Evolutionary conservation across 768 basidiomycete species (phyloP), one percentile per base, ranked within the genome.

Genomic region (Mycena capillaripes): DNA sequence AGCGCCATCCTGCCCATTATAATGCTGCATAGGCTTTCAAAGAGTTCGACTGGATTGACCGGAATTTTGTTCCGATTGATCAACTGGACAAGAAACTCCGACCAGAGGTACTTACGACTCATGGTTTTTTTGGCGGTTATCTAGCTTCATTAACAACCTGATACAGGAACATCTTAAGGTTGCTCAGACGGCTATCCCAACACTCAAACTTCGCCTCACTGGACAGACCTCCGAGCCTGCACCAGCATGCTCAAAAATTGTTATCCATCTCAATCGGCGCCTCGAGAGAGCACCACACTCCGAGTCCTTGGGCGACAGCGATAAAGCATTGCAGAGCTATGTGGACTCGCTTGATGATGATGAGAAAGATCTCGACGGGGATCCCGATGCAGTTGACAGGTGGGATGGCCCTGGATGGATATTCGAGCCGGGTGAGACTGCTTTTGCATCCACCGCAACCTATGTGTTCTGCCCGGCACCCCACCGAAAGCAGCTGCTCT

Each of bases 381-480:
- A 65, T 21, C 52, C 32, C 6, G 48, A 52, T 17, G 48, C 48
- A 3, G 29, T 53, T 16, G 63, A 65, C 36, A 27, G 48, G 11
- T 52, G 42, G 42, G 76, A 76, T 63, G 78, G 66, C 2, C 77
- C 78, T 16, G 76, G 75, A 48, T 78, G 71, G 69, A 42, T 69
- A 21, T 78, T 78, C 48, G 77, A 79, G 42, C 70, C 66, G 2
- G 74, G 72, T 0, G 77, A 77, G 68, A 65, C 55, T 61, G 36
- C 52, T 7, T 71, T 66, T 27, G 64, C 62, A 27, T 17, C 59
- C 16, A 61, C 71, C 44, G 42, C 67, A 23, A 59, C 52, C 19
- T 77, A 78, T 48, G 36, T 59, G 0, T 80, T 81, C 48, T 81
- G 79, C 67, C 80, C 80, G 0, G 62, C 76, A 17, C 56, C 76